Evolutionary conservation across 2,329 filamentous ascomycete genomes (phyloP).

Genomic region (Laburnicola sp.): DNA sequence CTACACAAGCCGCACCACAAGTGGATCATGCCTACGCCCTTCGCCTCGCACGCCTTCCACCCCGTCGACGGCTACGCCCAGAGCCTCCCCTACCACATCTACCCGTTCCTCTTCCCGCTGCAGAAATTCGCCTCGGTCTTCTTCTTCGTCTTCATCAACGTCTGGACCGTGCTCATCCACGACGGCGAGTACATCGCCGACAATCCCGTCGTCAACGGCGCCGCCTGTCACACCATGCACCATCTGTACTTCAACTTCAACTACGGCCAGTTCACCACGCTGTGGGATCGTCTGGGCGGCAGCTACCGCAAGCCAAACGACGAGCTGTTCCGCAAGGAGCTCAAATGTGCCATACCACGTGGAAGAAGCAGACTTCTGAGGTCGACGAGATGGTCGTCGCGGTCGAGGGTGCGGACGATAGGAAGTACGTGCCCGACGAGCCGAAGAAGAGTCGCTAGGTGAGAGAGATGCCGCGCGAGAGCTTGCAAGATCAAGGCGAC

Average conservation of each 20-base stretch:
- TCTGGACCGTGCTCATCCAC: slow-evolving; percentile 96
- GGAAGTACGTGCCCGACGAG: slow-evolving; percentile 46
- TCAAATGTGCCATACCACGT: slow-evolving; percentile 79
- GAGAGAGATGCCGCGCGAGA: neutral
- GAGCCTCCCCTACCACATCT: slow-evolving; percentile 88
- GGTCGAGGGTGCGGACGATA: slow-evolving; percentile 64
- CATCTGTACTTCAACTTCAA: slow-evolving; percentile 75
- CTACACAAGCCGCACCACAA: slow-evolving; percentile 98
- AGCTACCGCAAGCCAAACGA: slow-evolving; percentile 86
- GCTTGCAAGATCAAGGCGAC: neutral
- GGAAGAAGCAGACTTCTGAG: slow-evolving; percentile 74
- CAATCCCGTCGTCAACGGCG: slow-evolving; percentile 88
- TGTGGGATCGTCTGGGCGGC: slow-evolving; percentile 85
- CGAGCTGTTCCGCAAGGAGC: slow-evolving; percentile 80
- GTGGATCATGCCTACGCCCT: slow-evolving; percentile 98
- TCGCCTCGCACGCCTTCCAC: slow-evolving; percentile 91
- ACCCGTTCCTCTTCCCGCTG: slow-evolving; percentile 88
- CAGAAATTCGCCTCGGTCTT: slow-evolving; percentile 86
- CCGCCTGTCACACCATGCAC: slow-evolving; percentile 90
- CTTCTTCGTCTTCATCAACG: slow-evolving; percentile 89
- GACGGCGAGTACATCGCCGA: slow-evolving; percentile 94
- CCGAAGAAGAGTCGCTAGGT: slow-evolving; percentile 47
- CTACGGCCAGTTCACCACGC: slow-evolving; percentile 90
- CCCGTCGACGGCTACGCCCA: slow-evolving; percentile 89
- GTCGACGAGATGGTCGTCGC: slow-evolving; percentile 76